Evolutionary conservation across 768 basidiomycete genomes (phyloP), one percentile per base, ranked within the genome.

Genomic region (Psilocybe tampanensis): DNA sequence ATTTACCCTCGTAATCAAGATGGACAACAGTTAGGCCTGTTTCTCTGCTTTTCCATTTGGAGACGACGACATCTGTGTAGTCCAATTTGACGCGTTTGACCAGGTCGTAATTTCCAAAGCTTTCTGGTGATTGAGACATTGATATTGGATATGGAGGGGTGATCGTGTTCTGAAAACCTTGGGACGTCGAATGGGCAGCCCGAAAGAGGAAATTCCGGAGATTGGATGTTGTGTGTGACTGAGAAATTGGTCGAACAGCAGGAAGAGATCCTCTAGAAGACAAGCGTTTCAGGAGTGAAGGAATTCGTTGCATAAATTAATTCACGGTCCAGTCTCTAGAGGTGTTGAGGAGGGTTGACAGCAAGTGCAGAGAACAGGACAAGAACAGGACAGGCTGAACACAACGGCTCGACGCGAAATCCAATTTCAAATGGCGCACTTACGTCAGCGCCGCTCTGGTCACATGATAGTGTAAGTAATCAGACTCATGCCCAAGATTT

Each of bases 11-110:
- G 69, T 95, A 94, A 70, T 94, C 91, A 17, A 96, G 80, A 74
- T 97, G 92, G 32, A 97, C 90, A 15, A 98, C 83, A 22, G 84
- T 90, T 56, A 98, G 74, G n/a, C 95, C 95, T 26, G 93, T 94
- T 48, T 83, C 81, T 59, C 89, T 81, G 63, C 93, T 95, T 66
- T 83, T 82, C 92, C 94, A 97, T 73, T 94, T 96, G 8, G 90
- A 91, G 43, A 96, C 79, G 17, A 78, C 78, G 41, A 95, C 85
- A 58, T 94, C 92, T 9, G 89, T 87, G 61, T 86, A 94, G 61
- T 88, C 86, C 44, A 95, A 76, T 64, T 89, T 85, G 66, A 94
- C 75, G 18, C 82, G 80, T 67, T 86, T 88, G 55, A 95, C 73
- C 36, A 94, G 81, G 73, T 96, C 92, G 67, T 93, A 96, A 69